These are phyloP conservation scores for Monosporascus cannonballus DNA, from an alignment of 2,329 filamentous ascomycete genomes.

Conservation along the genomic window DNA sequence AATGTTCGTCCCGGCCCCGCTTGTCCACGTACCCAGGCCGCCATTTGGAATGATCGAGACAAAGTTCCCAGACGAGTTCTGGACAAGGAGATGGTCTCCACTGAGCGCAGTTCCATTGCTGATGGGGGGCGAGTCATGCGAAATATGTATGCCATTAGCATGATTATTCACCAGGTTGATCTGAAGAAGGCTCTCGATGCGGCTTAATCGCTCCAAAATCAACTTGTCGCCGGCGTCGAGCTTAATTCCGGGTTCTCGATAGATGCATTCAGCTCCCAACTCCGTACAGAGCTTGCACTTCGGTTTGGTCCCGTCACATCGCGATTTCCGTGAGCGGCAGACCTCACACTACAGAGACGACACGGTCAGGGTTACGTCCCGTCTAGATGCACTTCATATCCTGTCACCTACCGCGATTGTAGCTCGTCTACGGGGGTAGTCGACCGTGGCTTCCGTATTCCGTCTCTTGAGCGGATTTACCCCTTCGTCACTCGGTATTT, in stretches of 20 bases:
- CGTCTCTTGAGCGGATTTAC: constrained; percentile 52
- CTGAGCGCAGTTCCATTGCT: constrained; percentile 58
- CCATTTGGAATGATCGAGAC: constrained; percentile 53
- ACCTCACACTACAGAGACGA: constrained; percentile 61
- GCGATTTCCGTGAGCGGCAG: constrained; percentile 72
- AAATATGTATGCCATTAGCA: constrained; percentile 46
- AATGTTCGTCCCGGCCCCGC: constrained; percentile 56
- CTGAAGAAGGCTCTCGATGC: constrained; percentile 75
- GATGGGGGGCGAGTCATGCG: constrained; percentile 58
- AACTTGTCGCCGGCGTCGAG: constrained; percentile 82
- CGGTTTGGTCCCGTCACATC: constrained; percentile 72
- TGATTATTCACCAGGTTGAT: constrained; percentile 52
- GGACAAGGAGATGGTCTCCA: constrained; percentile 49
- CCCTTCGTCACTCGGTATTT: constrained; percentile 44
- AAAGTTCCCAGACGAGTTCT: constrained; percentile 37
- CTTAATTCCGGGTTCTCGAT: constrained; percentile 81
- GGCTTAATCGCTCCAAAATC: constrained; percentile 70
- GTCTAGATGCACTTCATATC: constrained; percentile 4
- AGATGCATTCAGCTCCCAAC: constrained; percentile 75
- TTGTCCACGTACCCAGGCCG: constrained; percentile 68
- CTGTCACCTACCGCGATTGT: constrained; percentile 55
- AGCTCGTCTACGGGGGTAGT: constrained; percentile 58
- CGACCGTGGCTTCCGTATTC: constrained; percentile 54
- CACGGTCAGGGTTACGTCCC: constrained; percentile 9
- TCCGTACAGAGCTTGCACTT: constrained; percentile 83